Conservation (phyloP, 495 filamentous ascomycete species). For the Apodospora peruviana region DNA sequence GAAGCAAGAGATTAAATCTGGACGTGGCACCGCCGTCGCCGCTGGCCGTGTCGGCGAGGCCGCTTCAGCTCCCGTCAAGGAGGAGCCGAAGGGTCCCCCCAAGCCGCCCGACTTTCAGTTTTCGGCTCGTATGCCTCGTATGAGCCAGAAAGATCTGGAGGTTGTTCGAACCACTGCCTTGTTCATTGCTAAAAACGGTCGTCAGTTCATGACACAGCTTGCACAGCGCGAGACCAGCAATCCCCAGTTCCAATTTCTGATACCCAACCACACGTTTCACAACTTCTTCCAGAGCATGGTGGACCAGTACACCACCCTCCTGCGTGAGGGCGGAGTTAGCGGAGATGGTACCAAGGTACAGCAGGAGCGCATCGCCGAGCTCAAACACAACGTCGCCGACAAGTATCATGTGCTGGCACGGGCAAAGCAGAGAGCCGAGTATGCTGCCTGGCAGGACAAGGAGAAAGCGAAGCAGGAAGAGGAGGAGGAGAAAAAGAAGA, state of each 20-base stretch:
- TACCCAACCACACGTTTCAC: constrained; percentile 91
- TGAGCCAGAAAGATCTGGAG: constrained; percentile 91
- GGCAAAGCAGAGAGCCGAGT: constrained; percentile 80
- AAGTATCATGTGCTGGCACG: constrained; percentile 74
- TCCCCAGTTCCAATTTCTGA: constrained; percentile 94
- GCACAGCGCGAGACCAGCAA: constrained; percentile 85
- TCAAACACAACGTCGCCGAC: constrained; percentile 72
- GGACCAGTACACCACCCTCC: constrained; percentile 86
- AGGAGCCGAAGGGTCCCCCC: constrained; percentile 74
- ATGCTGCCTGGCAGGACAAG: constrained; percentile 74
- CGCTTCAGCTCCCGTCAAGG: constrained; percentile 38
- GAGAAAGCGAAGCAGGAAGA: constrained; percentile 89
- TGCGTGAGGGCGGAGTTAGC: constrained; percentile 64
- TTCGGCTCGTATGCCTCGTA: constrained; percentile 94
- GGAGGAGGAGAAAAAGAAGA: constrained; percentile 74
- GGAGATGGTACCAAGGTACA: constrained; percentile 61
- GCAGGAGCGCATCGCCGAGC: constrained; percentile 62
- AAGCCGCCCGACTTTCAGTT: constrained; percentile 90
- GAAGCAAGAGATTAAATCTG: constrained; percentile 74
- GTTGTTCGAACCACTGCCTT: constrained; percentile 85
- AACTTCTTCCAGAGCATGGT: constrained; percentile 89
- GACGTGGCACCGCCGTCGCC: constrained; percentile 72
- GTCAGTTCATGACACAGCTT: constrained; percentile 81
- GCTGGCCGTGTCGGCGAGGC: constrained; percentile 70
- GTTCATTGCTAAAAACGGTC: constrained; percentile 85